A percentile compares a stretch with the other conserved stretches of the same genome.
These are phyloP conservation scores for Gentiana dahurica DNA, from an alignment of 257 asterid species.

Conservation along the genomic window DNA sequence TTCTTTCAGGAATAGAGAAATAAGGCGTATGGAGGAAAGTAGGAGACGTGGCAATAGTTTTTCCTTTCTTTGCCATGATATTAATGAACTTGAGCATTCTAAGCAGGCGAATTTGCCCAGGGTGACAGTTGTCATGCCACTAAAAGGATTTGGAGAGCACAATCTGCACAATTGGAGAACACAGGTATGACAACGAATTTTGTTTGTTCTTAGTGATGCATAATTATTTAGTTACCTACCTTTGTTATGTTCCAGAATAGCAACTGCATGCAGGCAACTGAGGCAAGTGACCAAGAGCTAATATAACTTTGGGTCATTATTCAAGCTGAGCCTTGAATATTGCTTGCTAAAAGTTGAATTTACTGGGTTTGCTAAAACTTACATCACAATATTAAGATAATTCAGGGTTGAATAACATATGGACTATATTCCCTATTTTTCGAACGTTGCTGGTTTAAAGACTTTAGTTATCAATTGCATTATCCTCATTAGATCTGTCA, in stretches of 20 bases:
- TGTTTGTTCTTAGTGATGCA: background rate
- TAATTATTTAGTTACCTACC: background rate
- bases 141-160: slow-evolving; percentile 95
- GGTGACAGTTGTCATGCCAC: slow-evolving; percentile 90
- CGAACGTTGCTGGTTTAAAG: too few species aligned
- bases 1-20: slow-evolving; percentile 69
- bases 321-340: background rate
- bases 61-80: slow-evolving; percentile 61
- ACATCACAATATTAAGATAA: background rate
- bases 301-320: background rate
- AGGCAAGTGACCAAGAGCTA: background rate
- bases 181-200: slow-evolving; percentile 40
- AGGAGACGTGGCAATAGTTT: slow-evolving; percentile 55
- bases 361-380: background rate
- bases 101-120: slow-evolving; percentile 69
- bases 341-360: background rate
- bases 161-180: slow-evolving; percentile 93
- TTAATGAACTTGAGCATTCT: slow-evolving; percentile 73
- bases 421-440: too few species aligned
- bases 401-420: too few species aligned
- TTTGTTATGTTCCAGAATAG: too few species aligned
- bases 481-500: too few species aligned
- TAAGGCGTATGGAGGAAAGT: slow-evolving; percentile 40
- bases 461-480: too few species aligned
- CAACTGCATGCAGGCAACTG: background rate